Evolutionary conservation across 2,329 filamentous ascomycete species (phyloP).

Genomic region (Lachnellula occidentalis): DNA sequence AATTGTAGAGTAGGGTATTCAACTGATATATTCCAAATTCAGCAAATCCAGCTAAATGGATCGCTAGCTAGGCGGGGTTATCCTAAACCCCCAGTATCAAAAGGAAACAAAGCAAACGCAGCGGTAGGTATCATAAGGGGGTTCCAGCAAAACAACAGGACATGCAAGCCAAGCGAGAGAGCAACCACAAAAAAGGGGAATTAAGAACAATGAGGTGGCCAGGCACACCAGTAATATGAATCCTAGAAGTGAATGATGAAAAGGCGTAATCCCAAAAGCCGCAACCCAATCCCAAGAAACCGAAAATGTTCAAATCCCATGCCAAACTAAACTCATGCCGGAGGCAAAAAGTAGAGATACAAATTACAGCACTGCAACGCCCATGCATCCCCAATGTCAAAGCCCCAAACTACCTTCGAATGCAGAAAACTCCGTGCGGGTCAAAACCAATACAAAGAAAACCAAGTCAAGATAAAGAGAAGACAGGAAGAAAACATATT

Average conservation of each 20-base stretch:
- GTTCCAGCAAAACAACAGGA: not conserved
- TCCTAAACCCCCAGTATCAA: not conserved
- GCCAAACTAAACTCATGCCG: constrained; percentile 19
- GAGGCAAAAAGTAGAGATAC: constrained; percentile 5
- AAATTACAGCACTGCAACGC: constrained; percentile 18
- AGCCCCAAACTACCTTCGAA: constrained; percentile 27
- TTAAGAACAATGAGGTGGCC: not conserved
- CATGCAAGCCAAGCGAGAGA: not conserved
- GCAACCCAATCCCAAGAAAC: too few species aligned
- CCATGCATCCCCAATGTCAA: constrained; percentile 12
- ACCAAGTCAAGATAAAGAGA: constrained; percentile 16
- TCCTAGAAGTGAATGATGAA: not conserved
- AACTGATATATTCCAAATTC: constrained; percentile 1
- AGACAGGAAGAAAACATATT: constrained; percentile 13
- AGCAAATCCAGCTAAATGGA: not conserved
- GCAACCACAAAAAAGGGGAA: not conserved
- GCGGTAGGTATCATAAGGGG: constrained; percentile 10
- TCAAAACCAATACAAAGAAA: constrained; percentile 27
- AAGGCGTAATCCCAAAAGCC: too few species aligned
- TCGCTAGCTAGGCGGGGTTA: not conserved
- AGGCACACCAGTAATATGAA: constrained; percentile 4
- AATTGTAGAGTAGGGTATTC: not conserved
- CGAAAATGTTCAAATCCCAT: constrained; percentile 1
- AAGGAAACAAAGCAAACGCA: not conserved
- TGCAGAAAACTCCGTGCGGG: constrained; percentile 30